Evolutionary conservation across 331 rosid species (phyloP).

Genomic region (Phaseolus coccineus): DNA sequence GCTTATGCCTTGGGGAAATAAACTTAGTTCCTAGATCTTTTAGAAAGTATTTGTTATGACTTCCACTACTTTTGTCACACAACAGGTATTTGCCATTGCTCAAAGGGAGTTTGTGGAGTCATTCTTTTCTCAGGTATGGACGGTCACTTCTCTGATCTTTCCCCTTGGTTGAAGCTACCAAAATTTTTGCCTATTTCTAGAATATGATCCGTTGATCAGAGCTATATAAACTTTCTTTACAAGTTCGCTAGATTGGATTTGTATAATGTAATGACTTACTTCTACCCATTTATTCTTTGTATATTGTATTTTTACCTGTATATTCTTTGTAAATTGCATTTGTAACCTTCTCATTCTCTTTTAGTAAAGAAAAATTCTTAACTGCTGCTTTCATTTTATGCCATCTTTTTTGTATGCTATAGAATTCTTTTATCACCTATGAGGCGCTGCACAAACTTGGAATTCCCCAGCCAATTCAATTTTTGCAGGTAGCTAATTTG

Average conservation of each 20-base stretch:
- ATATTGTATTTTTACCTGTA: background rate
- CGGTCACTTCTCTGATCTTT: conserved; percentile 39
- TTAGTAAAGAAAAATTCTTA: background rate
- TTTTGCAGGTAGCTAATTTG: conserved; percentile 88
- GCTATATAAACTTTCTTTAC: conserved; percentile 16
- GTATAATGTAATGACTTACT: conserved; percentile 10
- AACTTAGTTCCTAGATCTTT: conserved; percentile 3
- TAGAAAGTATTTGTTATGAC: conserved; percentile 24
- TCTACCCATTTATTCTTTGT: conserved; percentile 14
- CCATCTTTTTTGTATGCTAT: conserved; percentile 43
- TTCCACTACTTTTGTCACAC: conserved; percentile 42
- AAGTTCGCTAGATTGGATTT: conserved; percentile 32
- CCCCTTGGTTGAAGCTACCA: conserved; percentile 33
- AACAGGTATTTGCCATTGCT: conserved; percentile 90
- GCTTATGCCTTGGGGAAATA: conserved; percentile 21
- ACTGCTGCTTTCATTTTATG: conserved; percentile 27
- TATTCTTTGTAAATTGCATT: conserved; percentile 6
- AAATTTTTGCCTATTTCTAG: background rate
- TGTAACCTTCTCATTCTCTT: conserved; percentile 15
- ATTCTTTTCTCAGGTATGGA: conserved; percentile 90
- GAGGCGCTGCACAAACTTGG: conserved; percentile 88
- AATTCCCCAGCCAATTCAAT: conserved; percentile 92
- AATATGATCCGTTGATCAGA: conserved; percentile 25
- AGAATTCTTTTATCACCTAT: conserved; percentile 90
- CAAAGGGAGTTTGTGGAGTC: conserved; percentile 91